Evolutionary conservation across 2,329 filamentous ascomycete species (phyloP).

Genomic region (Periconia macrospinosa): DNA sequence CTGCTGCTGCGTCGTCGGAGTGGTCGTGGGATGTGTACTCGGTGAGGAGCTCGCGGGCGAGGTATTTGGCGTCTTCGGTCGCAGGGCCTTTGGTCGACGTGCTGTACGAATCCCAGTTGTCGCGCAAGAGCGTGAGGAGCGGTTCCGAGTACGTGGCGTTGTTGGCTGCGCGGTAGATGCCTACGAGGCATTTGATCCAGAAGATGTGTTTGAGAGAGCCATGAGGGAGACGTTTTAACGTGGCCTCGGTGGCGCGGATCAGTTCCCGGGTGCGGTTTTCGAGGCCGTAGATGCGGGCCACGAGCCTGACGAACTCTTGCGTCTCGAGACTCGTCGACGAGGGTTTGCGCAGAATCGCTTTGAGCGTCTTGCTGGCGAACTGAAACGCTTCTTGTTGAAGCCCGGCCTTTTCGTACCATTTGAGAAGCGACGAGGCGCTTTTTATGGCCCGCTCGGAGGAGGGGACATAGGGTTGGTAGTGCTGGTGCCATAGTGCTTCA

Average conservation of each 20-base stretch:
- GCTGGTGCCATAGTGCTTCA: slow-evolving; percentile 3
- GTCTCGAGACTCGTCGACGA: background rate
- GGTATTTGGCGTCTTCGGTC: background rate
- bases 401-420: background rate
- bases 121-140: background rate
- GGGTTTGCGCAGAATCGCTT: background rate
- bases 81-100: background rate
- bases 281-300: background rate
- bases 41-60: slow-evolving; percentile 1
- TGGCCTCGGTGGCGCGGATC: background rate
- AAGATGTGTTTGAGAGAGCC: background rate
- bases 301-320: background rate
- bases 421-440: background rate
- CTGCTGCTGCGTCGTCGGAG: background rate
- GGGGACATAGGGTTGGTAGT: background rate
- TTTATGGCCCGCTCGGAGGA: background rate
- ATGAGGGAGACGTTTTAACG: background rate
- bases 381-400: slow-evolving; percentile 1
- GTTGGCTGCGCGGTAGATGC: background rate
- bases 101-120: slow-evolving; percentile 3
- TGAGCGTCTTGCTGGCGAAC: background rate
- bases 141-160: background rate
- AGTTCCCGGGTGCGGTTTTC: background rate
- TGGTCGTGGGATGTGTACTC: background rate
- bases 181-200: slow-evolving; percentile 2